Evolutionary conservation across 176 grass and related monocot genomes (phyloP).

Genomic region (Oryza australiensis): DNA sequence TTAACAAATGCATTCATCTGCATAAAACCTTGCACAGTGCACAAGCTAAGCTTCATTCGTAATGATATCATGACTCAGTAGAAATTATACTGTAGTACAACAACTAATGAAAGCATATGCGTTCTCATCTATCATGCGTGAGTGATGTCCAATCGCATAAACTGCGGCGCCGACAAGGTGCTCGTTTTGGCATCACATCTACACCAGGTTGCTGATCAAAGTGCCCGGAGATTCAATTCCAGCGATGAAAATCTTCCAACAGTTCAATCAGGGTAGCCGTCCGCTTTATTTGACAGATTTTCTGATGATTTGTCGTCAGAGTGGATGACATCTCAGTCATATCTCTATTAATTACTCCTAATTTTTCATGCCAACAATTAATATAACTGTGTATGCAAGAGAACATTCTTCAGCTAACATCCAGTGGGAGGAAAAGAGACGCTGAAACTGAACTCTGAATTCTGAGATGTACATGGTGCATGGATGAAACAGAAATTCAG

Average conservation of each 20-base stretch:
- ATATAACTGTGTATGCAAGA: neutral
- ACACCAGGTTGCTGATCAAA: neutral
- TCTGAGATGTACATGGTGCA: too few species aligned
- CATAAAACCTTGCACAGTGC: neutral
- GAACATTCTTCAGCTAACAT: neutral
- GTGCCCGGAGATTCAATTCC: neutral
- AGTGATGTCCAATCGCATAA: conserved; percentile 45
- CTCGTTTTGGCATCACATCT: conserved; percentile 12
- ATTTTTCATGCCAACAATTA: too few species aligned
- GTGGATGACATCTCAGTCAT: neutral
- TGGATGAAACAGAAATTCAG: neutral
- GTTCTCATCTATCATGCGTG: neutral
- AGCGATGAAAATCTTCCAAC: neutral
- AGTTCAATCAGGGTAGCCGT: neutral
- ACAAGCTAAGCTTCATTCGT: neutral
- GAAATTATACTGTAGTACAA: neutral
- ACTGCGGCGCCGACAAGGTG: conserved; percentile 2
- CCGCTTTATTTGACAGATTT: neutral
- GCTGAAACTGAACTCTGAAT: too few species aligned
- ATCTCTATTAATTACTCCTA: neutral
- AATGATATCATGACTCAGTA: neutral
- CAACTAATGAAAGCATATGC: neutral
- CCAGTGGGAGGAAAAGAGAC: too few species aligned
- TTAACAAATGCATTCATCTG: neutral
- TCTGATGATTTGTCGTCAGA: neutral